These are phyloP conservation scores for Lachancea fermentati DNA, from an alignment of 805 yeast genomes.

Conservation along the genomic window DNA sequence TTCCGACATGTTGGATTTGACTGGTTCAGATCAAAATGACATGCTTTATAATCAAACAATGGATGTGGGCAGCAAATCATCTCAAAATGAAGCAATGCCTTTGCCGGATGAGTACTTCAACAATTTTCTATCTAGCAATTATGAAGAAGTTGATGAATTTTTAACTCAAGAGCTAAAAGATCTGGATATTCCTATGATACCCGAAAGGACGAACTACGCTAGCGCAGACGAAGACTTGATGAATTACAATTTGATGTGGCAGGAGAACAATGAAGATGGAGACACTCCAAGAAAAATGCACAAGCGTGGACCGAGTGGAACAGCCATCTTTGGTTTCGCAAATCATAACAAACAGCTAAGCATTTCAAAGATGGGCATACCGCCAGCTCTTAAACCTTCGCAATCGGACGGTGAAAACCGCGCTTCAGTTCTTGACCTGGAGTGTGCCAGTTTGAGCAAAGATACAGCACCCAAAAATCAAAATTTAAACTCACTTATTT, in stretches of 20 bases:
- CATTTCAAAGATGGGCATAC: slow-evolving; percentile 40
- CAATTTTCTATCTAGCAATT: slow-evolving; percentile 39
- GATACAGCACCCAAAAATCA: not conserved
- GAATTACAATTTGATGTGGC: slow-evolving; percentile 9
- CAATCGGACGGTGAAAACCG: not conserved
- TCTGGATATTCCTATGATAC: slow-evolving; percentile 52
- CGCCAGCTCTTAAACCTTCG: not conserved
- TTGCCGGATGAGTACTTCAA: slow-evolving; percentile 43
- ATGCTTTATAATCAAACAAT: not conserved
- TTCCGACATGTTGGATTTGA: slow-evolving; percentile 5
- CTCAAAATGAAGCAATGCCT: not conserved
- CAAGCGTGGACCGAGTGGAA: slow-evolving; percentile 63
- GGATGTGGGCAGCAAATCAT: not conserved
- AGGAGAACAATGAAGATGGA: slow-evolving; percentile 1
- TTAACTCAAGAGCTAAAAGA: slow-evolving; percentile 57
- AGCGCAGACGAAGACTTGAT: slow-evolving; percentile 1
- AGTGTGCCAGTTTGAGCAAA: not conserved
- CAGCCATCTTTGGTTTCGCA: slow-evolving; percentile 71
- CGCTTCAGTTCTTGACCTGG: not conserved
- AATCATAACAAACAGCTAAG: slow-evolving; percentile 61
- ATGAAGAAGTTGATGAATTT: slow-evolving; percentile 49
- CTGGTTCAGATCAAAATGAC: slow-evolving; percentile 1
- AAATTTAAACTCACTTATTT: slow-evolving; percentile 10
- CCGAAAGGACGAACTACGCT: slow-evolving; percentile 8
- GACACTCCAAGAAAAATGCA: slow-evolving; percentile 34